A percentile compares a stretch with the other conserved stretches of the same genome.
These are phyloP conservation scores for Physcomitrium patens DNA, from an alignment of 225 moss, liverwort and hornwort genomes.

Conservation along the genomic window DNA sequence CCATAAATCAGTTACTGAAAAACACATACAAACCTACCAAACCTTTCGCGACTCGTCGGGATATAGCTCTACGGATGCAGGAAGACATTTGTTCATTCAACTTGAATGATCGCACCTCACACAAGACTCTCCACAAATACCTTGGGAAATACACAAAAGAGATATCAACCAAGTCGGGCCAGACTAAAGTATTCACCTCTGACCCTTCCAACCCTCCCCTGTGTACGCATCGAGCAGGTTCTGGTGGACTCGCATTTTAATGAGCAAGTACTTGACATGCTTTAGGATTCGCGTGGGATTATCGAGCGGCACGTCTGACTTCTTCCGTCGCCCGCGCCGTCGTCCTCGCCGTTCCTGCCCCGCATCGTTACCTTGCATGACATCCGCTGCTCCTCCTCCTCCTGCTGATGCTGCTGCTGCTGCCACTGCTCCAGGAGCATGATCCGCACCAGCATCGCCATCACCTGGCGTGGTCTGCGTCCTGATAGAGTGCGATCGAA, in stretches of 20 bases:
- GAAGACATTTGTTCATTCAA: not conserved
- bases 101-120: not conserved
- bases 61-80: conserved; percentile 1
- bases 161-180: not conserved
- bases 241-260: conserved; percentile 86
- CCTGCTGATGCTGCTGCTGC: not conserved
- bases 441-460: conserved; percentile 21
- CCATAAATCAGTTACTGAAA: not conserved
- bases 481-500: conserved; percentile 42
- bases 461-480: conserved; percentile 16
- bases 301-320: conserved; percentile 36
- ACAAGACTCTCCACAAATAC: not conserved
- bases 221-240: conserved; percentile 90
- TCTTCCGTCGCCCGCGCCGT: conserved; percentile 39
- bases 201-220: conserved; percentile 94
- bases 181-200: conserved; percentile 53
- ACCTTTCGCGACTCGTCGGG: not conserved
- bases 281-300: conserved; percentile 71
- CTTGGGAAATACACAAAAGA: not conserved
- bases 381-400: not conserved
- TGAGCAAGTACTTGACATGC: conserved; percentile 81
- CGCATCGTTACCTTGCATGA: conserved; percentile 26
- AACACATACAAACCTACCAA: conserved; percentile 10
- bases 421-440: not conserved
- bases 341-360: conserved; percentile 41